Conservation (phyloP, 2,329 filamentous ascomycete genomes). For the Pseudocercospora eumusae region DNA sequence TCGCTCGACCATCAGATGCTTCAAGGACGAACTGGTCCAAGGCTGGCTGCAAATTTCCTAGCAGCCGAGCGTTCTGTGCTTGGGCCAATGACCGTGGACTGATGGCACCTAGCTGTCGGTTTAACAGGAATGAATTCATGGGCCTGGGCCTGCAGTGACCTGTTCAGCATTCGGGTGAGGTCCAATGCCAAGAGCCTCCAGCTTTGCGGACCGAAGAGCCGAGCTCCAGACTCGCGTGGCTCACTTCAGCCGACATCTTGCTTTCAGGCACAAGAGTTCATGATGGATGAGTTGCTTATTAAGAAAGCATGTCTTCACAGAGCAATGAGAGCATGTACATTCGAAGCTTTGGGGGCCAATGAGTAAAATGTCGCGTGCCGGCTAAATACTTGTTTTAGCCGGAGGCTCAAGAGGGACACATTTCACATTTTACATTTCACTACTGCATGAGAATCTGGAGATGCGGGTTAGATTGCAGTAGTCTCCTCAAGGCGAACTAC, state of each 20-base stretch:
- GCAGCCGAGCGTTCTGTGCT: slow-evolving; percentile 64
- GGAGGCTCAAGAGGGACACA: not conserved
- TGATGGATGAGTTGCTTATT: too few relatives aligned
- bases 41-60: slow-evolving; percentile 68
- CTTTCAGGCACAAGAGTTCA: not conserved
- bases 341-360: not conserved
- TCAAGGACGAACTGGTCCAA: slow-evolving; percentile 70
- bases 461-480: slow-evolving; percentile 2
- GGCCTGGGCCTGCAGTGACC: slow-evolving; percentile 39
- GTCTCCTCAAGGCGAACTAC: not conserved
- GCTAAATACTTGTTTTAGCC: not conserved
- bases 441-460: slow-evolving; percentile 1
- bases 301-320: too few relatives aligned
- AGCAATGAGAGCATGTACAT: not conserved
- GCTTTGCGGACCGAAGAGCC: too few relatives aligned
- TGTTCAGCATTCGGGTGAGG: not conserved
- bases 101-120: slow-evolving; percentile 71
- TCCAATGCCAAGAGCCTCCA: too few relatives aligned
- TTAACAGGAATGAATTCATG: slow-evolving; percentile 75
- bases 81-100: slow-evolving; percentile 64
- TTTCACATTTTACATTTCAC: too few relatives aligned
- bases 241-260: not conserved
- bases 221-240: too few relatives aligned
- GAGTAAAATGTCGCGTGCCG: not conserved
- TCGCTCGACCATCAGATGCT: slow-evolving; percentile 38